Base-by-base conservation (phyloP, 108 stramenopile species). In the Cyclotella atomus region DNA sequence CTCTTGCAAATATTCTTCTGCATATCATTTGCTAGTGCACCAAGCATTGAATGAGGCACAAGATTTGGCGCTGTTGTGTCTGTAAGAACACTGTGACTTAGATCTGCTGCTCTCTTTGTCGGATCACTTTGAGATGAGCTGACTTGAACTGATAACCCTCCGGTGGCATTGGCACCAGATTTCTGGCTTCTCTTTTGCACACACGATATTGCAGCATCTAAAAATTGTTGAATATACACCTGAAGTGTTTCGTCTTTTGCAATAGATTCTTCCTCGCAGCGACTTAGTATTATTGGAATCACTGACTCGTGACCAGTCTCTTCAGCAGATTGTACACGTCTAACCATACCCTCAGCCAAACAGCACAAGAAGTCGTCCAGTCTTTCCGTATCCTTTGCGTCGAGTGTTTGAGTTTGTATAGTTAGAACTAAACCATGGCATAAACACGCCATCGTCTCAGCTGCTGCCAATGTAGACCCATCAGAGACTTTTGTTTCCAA, bases 41-140 rank as follows among this genome's bases (percentile, higher is more conserved):
- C 75, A 49, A 76, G 69, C 46, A 62, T 15, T 28, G 67, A 38
- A 34, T 46, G 68, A 17, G 67, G 47, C 21, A 76, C 59, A 60
- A 53, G 2, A 47, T 76, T 69, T 30, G 30, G 54, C 6, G 5
- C 29, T n/a, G 4, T 29, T 28, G 7, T 14, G 25, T 46, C 2
- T 6, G 3, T 27, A 54, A 73, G 47, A 60, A 54, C 17, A 21
- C 7, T 35, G 15, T 45, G 17, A 24, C 43, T 27, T 50, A 75
- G 5, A 28, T 75, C 49, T 5, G 56, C 23, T 1, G 65, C 75
- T 50, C 65, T 38, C 16, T 75, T 34, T 8, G 23, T 17, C 27
- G 52, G 33, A 56, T n/a, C 20, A 3, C 35, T 56, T 3, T 28
- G 35, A 61, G 34, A 61, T 35, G 9, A 20, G 25, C 63, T 67